Evolutionary conservation across 2,329 filamentous ascomycete genomes (phyloP), one percentile per base, ranked within the genome.

Genomic region (Aspergillus spinulosporus): DNA sequence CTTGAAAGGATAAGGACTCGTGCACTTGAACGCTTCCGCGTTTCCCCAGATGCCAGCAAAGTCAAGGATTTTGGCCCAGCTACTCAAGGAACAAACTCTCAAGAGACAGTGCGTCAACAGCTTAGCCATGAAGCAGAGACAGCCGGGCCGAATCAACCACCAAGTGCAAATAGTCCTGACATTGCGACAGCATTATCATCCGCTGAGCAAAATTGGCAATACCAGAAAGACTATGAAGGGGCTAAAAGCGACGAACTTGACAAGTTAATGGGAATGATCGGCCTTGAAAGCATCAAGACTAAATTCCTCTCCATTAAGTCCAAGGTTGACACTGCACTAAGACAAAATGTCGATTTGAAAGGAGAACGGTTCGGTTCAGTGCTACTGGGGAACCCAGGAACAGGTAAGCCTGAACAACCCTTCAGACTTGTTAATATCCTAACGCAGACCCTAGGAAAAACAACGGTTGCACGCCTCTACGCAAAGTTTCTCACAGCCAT

Each of bases 321-420:
- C 0, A 83, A 79, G 43, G 79, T 90, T 0, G 87, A 92, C 39
- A 83, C 79, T 0, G 71, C 78, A 0, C 63, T 85, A 0, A 77
- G 85, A 0, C 88, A 91, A 66, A 74, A 74, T 0, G 71, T 83
- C 0, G 78, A 84, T 1, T 67, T 88, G 0, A 74, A 72, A 0
- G 72, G 75, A 0, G 85, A 90, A 58, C 76, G 89, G 1, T 85
- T 88, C 50, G 82, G 86, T 5, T 80, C 82, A 1, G 79, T 80
- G 0, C 71, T 92, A 2, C 72, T 92, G 0, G 89, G 89, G 0
- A 92, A 92, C 62, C 88, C 89, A 0, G 89, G 89, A 3, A 92
- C 88, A 55, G 88, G 87, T 82, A 72, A 51, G 32, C 6, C 39
- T n/a, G 12, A 84, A 0, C 26, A 28, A n/a, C n/a, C n/a, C 89